Percentiles rank a stretch among this genome's conserved stretches.
These are phyloP conservation scores for Rubia peregrina DNA, from an alignment of 305 asterid genomes.

Conservation along the genomic window DNA sequence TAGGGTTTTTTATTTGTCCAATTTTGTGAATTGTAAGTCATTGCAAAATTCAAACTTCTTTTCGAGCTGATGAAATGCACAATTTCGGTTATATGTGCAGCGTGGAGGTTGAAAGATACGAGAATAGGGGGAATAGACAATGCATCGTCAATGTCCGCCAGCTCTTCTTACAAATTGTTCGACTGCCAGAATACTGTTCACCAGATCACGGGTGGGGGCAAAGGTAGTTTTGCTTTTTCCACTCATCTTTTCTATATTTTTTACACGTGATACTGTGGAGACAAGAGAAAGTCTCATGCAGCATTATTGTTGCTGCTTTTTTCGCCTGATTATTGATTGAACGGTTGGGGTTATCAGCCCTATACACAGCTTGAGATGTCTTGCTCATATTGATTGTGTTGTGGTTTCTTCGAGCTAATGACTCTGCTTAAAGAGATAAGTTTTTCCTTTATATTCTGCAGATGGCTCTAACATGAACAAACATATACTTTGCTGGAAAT, in stretches of 20 bases:
- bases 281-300: slow-evolving; percentile 51
- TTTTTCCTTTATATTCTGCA: slow-evolving; percentile 17
- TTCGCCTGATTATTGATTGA: slow-evolving; percentile 71
- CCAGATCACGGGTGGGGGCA: slow-evolving; percentile 77
- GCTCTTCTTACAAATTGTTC: slow-evolving; percentile 46
- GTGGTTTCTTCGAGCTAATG: slow-evolving; percentile 68
- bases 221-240: slow-evolving; percentile 35
- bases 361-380: slow-evolving; percentile 67
- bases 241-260: neutral
- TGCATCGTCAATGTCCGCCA: slow-evolving; percentile 35
- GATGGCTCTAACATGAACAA: too few relatives aligned
- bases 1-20: slow-evolving; percentile 12
- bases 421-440: slow-evolving; percentile 58
- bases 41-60: neutral
- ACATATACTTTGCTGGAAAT: too few relatives aligned
- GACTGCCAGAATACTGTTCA: slow-evolving; percentile 53
- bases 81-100: slow-evolving; percentile 49
- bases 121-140: slow-evolving; percentile 21
- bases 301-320: slow-evolving; percentile 62
- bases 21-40: neutral
- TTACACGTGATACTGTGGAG: slow-evolving; percentile 53
- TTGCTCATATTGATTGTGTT: slow-evolving; percentile 65
- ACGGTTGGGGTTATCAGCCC: slow-evolving; percentile 71
- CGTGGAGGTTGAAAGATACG: slow-evolving; percentile 42
- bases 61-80: slow-evolving; percentile 35